Base-by-base conservation (phyloP, 2,329 filamentous ascomycete genomes). In the Zymoseptoria passerinii region DNA sequence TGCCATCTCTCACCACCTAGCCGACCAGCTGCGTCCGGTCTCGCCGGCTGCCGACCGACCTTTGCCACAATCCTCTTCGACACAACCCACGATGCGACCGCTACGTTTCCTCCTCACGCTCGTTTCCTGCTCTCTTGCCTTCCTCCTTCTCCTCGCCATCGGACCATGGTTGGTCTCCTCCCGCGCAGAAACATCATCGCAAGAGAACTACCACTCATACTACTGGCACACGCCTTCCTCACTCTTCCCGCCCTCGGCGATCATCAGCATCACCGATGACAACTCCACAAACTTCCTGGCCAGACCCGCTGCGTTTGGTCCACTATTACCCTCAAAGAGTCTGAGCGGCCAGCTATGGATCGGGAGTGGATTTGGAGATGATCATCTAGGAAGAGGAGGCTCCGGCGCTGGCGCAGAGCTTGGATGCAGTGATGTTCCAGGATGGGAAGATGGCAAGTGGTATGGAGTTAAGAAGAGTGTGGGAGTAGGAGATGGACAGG, bases 221-320 rank as follows among this genome's bases (percentile, higher is more conserved):
- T 77, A 76, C 59, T 80, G 78, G 71, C 75, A 76, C n/a, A 75
- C 75, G 8, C 78, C 92, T 0, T 89, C 92, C 63, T 91, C 90
- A 19, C 84, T 99, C 20, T 99, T 99, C 72, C 92, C 92, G 4
- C 92, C 92, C 3, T 96, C 94, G 64, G 94, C 94, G 52, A 89
- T 95, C 68, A 96, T 99, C 72, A 96, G 90, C 73, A 82, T 99
- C 61, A 96, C 92, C 69, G 91, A 97, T 74, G 94, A 99, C 75
- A 99, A 99, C 74, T 96, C 90, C 66, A 99, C 94, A 10, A 95
- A 95, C 66, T 99, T 99, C 76, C 81, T 95, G 57, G 92, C 94
- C 50, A 83, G 94, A 53, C 94, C 94, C 60, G 94, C 94, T 55
- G 92, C 90, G 48, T 99, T 97, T 75, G 94, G 94, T 0, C 90